A percentile compares a stretch with the other conserved stretches of the same genome.
Evolutionary conservation across 352 stramenopile species (phyloP).

Genomic region (Phytophthora boehmeriae): DNA sequence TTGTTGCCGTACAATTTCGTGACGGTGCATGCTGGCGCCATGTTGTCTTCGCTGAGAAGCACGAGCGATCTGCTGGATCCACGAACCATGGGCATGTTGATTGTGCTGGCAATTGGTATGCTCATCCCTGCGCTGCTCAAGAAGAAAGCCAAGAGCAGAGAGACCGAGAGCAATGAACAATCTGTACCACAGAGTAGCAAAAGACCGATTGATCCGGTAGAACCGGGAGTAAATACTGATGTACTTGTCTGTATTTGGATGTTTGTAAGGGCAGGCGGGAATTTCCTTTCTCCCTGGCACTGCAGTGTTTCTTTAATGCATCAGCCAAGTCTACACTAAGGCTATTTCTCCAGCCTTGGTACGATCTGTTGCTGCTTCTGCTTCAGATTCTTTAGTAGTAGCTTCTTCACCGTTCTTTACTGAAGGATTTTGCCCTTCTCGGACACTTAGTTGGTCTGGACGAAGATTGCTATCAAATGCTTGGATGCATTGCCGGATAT

Average conservation of each 20-base stretch:
- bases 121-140: constrained; percentile 74
- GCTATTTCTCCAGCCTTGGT: neutral
- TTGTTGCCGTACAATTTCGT: constrained; percentile 88
- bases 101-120: constrained; percentile 66
- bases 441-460: neutral
- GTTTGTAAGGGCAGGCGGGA: neutral
- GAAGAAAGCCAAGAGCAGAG: constrained; percentile 24
- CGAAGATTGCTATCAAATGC: constrained; percentile 17
- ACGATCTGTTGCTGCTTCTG: neutral
- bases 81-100: constrained; percentile 58
- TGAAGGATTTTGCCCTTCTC: neutral
- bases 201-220: constrained; percentile 26
- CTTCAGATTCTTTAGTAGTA: neutral
- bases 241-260: constrained; percentile 5
- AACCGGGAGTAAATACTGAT: neutral
- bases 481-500: constrained; percentile 34
- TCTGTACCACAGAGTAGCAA: constrained; percentile 8
- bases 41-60: constrained; percentile 72
- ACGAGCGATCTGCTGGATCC: constrained; percentile 72
- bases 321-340: constrained; percentile 6
- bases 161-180: constrained; percentile 6
- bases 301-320: neutral
- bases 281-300: neutral
- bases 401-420: neutral
- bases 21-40: constrained; percentile 76